Percentiles rank a stretch among this genome's conserved stretches.
phyloP scores from a whole-genome alignment of 2,329 filamentous ascomycete species.

The Paraconiothyrium brasiliense region DNA sequence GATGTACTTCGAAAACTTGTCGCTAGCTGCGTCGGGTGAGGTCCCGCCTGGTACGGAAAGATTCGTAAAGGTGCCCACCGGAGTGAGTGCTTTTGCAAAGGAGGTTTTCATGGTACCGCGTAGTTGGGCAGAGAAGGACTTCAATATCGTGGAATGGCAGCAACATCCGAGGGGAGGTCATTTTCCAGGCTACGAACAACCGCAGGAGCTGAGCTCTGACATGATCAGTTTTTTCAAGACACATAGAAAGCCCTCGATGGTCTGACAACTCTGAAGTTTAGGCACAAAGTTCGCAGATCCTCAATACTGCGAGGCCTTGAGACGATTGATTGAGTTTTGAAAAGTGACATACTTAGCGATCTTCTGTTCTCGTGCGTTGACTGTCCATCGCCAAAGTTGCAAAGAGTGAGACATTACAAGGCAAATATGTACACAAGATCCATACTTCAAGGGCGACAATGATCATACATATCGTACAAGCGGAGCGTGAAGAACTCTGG shows the following conservation, averaged over 20 bases:
- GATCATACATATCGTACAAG: too few relatives aligned
- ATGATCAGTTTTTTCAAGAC: not conserved
- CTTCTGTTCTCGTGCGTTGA: too few relatives aligned
- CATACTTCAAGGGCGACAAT: too few relatives aligned
- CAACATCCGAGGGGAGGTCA: not conserved
- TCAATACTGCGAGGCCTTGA: not conserved
- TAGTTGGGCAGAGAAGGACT: conserved; percentile 6
- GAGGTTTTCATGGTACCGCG: conserved; percentile 12
- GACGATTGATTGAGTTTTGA: too few relatives aligned
- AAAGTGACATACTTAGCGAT: too few relatives aligned
- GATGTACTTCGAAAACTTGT: conserved; percentile 14
- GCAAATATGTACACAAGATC: too few relatives aligned
- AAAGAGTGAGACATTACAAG: too few relatives aligned
- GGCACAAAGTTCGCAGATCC: not conserved
- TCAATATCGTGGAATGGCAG: not conserved
- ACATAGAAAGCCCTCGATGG: not conserved
- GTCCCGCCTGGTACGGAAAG: conserved; percentile 3
- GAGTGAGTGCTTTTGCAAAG: conserved; percentile 5
- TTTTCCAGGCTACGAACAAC: conserved; percentile 10
- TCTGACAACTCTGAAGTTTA: not conserved
- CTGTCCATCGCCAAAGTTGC: too few relatives aligned
- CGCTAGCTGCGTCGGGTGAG: not conserved
- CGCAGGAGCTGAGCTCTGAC: not conserved
- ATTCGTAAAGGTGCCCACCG: conserved; percentile 3
- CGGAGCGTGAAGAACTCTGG: too few relatives aligned